Evolutionary conservation across 495 filamentous ascomycete genomes (phyloP).

Genomic region (Acidomyces sp.): DNA sequence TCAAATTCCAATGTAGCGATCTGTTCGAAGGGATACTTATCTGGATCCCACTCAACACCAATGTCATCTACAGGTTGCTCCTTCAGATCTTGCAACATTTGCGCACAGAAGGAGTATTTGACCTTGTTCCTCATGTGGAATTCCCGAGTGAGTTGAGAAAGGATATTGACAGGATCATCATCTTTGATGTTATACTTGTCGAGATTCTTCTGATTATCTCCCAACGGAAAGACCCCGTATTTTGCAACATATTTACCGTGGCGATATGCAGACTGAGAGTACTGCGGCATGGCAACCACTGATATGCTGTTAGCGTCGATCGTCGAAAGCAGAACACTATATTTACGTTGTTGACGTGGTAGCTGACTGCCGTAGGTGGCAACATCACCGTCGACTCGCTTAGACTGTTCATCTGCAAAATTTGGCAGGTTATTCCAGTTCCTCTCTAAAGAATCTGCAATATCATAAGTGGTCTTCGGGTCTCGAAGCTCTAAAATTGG

Average conservation of each 20-base stretch:
- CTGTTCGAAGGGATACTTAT: conserved; percentile 38
- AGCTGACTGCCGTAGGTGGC: conserved; percentile 13
- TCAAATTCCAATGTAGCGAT: conserved; percentile 34
- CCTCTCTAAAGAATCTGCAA: conserved; percentile 34
- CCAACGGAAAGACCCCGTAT: conserved; percentile 33
- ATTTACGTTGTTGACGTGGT: conserved; percentile 15
- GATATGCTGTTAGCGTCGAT: conserved; percentile 22
- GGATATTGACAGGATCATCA: conserved; percentile 31
- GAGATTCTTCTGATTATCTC: conserved; percentile 32
- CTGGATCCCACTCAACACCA: conserved; percentile 35
- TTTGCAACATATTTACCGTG: conserved; percentile 39
- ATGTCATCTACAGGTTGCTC: conserved; percentile 39
- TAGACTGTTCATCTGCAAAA: conserved; percentile 33
- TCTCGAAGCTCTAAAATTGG: conserved; percentile 36
- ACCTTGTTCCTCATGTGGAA: conserved; percentile 36
- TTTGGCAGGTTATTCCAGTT: conserved; percentile 29
- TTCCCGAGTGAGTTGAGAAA: conserved; percentile 30
- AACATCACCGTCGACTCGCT: conserved; percentile 31
- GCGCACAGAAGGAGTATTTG: conserved; percentile 35
- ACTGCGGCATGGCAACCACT: conserved; percentile 34
- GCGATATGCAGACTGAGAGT: conserved; percentile 38
- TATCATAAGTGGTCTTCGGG: conserved; percentile 35
- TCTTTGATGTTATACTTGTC: conserved; percentile 32
- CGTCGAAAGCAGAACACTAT: neutral
- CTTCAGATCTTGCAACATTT: conserved; percentile 35